phyloP scores from a whole-genome alignment of 2,329 filamentous ascomycete genomes.

The Penicillium sclerotigenum region DNA sequence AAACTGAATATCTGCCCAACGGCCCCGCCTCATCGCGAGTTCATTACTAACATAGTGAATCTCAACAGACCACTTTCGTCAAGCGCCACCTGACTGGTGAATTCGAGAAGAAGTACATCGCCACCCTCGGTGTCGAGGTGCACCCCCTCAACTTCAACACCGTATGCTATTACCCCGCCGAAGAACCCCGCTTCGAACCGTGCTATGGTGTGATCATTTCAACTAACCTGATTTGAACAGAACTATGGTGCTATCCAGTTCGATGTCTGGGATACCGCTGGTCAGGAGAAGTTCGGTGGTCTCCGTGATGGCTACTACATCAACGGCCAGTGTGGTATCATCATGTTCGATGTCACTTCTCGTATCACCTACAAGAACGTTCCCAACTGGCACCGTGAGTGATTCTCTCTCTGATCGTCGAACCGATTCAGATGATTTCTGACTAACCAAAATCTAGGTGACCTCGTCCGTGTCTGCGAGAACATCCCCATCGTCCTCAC shows the following conservation, averaged over 20 bases:
- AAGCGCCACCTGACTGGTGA: constrained; percentile 99
- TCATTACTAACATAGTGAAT: constrained; percentile 25
- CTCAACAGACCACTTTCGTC: constrained; percentile 90
- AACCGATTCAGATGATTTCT: constrained; percentile 3
- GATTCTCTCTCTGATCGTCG: not conserved
- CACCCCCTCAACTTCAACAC: constrained; percentile 97
- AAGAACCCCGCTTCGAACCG: constrained; percentile 30
- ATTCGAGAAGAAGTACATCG: constrained; percentile 99
- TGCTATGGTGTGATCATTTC: constrained; percentile 13
- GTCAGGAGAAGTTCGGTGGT: constrained; percentile 99
- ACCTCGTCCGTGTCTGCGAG: constrained; percentile 98
- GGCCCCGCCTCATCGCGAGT: constrained; percentile 14
- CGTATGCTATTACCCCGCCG: constrained; percentile 69
- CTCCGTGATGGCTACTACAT: constrained; percentile 99
- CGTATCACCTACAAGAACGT: constrained; percentile 99
- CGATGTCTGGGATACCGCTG: constrained; percentile 98
- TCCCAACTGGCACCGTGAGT: constrained; percentile 99
- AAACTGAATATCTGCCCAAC: constrained; percentile 27
- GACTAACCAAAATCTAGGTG: constrained; percentile 56
- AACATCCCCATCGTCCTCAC: constrained; percentile 97
- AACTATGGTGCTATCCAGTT: constrained; percentile 97
- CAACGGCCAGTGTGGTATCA: constrained; percentile 99
- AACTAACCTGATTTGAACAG: constrained; percentile 42
- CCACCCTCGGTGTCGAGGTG: constrained; percentile 98
- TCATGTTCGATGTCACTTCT: constrained; percentile 99